Evolutionary conservation across 257 asterid species (phyloP).

Genomic region (Eustoma russellianum): DNA sequence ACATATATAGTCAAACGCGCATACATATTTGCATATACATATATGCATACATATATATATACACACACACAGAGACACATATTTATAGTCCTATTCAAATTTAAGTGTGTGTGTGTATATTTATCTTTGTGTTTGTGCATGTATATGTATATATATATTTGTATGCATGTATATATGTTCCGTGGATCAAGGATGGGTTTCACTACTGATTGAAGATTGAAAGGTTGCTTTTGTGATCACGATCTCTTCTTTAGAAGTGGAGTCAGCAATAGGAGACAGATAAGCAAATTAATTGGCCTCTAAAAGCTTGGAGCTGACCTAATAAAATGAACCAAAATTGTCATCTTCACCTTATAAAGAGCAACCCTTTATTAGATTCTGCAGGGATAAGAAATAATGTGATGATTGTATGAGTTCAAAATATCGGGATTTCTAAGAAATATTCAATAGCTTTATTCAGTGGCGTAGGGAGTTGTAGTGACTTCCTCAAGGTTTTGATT

Average conservation of each 20-base stretch:
- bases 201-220: background rate
- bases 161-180: background rate
- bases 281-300: conserved; percentile 7
- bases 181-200: background rate
- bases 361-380: conserved; percentile 6
- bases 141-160: conserved; percentile 2
- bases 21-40: background rate
- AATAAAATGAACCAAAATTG: background rate
- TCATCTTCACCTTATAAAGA: conserved; percentile 3
- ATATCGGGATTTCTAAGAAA: no score
- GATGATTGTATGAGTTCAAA: background rate
- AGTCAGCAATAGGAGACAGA: background rate
- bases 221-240: conserved; percentile 3
- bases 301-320: conserved; percentile 4
- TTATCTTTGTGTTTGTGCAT: no score
- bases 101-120: no score
- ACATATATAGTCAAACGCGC: background rate
- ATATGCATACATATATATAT: conserved; percentile 1
- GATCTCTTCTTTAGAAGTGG: background rate
- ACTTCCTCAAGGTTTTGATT: no score
- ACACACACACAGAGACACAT: no score
- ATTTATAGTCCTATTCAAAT: no score
- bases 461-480: no score
- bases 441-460: no score
- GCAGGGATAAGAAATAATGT: conserved; percentile 2